phyloP scores from a whole-genome alignment of 306 rosid genomes.

The Castanea crenata region DNA sequence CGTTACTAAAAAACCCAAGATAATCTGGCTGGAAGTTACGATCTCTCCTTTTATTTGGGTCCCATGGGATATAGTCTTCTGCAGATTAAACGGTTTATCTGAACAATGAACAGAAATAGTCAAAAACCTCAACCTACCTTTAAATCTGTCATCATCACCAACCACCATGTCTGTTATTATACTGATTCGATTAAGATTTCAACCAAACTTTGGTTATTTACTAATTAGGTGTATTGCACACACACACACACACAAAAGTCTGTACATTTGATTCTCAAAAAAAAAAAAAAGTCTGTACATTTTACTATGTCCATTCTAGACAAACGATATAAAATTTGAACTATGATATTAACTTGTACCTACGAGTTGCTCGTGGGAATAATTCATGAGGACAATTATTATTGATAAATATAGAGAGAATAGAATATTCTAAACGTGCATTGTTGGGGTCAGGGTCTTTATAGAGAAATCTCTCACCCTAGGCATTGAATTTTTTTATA shows the following conservation, averaged over 20 bases:
- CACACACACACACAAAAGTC: neutral
- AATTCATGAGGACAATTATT: neutral
- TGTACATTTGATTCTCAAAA: too few species aligned
- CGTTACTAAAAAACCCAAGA: neutral
- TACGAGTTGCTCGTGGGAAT: neutral
- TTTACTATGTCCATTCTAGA: too few species aligned
- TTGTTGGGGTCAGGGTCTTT: neutral
- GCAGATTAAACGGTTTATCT: neutral
- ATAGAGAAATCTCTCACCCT: neutral
- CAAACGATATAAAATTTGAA: neutral
- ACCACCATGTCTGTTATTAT: neutral
- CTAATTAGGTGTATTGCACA: neutral
- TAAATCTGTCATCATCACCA: neutral
- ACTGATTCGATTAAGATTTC: neutral
- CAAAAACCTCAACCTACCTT: neutral
- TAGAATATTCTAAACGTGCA: slow-evolving; percentile 23
- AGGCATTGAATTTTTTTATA: neutral
- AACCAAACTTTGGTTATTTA: neutral
- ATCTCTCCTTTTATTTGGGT: neutral
- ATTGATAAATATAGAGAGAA: neutral
- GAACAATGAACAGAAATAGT: neutral
- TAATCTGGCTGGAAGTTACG: neutral
- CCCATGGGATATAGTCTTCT: neutral
- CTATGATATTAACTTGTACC: neutral
- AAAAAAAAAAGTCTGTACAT: too few species aligned